Percentiles rank a stretch among this genome's conserved stretches.
phyloP scores from a whole-genome alignment of 2,329 filamentous ascomycete genomes.

The Hypoxylon sp. region DNA sequence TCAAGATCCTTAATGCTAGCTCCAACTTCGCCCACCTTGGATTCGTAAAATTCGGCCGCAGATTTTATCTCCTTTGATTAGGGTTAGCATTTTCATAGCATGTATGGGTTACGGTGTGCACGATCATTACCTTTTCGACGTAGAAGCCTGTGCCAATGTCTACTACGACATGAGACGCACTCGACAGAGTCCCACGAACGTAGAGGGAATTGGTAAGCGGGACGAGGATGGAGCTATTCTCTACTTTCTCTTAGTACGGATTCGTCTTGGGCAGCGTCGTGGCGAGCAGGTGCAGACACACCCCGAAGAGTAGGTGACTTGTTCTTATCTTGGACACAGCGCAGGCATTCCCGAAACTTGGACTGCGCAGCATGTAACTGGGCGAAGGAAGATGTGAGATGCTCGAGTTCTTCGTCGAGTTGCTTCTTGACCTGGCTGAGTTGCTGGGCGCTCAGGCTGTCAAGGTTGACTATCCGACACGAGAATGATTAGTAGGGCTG shows the following conservation, averaged over 20 bases:
- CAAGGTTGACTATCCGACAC: constrained; percentile 70
- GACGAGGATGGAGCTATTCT: constrained; percentile 79
- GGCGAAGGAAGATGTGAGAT: constrained; percentile 89
- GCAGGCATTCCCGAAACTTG: constrained; percentile 92
- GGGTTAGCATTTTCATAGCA: constrained; percentile 27
- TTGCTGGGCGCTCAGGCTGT: constrained; percentile 84
- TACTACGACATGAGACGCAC: constrained; percentile 76
- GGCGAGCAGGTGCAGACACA: constrained; percentile 36
- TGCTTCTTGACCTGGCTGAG: constrained; percentile 94
- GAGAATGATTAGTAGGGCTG: constrained; percentile 9
- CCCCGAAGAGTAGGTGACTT: constrained; percentile 57
- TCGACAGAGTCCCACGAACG: constrained; percentile 84
- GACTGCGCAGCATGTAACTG: constrained; percentile 91
- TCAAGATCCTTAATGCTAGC: constrained; percentile 71
- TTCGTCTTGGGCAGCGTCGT: not conserved
- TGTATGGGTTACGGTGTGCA: not conserved
- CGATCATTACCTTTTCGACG: constrained; percentile 80
- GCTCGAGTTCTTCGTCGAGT: constrained; percentile 94
- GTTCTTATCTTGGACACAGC: constrained; percentile 75
- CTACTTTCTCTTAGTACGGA: constrained; percentile 42
- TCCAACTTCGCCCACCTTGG: constrained; percentile 67
- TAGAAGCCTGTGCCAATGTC: constrained; percentile 54
- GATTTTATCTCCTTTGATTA: constrained; percentile 66
- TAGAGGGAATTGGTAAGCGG: constrained; percentile 96
- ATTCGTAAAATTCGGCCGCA: constrained; percentile 70